A percentile compares a stretch with the other conserved stretches of the same genome.
Evolutionary conservation across 2,329 filamentous ascomycete species (phyloP).

Genomic region (Gnomoniopsis smithogilvyi): DNA sequence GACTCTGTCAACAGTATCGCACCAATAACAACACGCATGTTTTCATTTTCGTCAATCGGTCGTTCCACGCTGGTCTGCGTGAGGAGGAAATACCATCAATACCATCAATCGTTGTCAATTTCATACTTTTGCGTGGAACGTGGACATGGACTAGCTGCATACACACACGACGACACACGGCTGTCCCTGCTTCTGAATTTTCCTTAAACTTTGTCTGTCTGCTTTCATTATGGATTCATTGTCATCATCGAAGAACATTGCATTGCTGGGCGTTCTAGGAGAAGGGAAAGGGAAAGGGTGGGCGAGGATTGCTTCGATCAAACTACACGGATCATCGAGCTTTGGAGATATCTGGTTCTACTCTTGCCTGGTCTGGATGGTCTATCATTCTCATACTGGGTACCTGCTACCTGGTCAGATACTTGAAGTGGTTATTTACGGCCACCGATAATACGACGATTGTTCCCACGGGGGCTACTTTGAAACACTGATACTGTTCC

Average conservation of each 20-base stretch:
- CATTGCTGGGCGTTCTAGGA: constrained; percentile 20
- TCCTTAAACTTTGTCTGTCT: constrained; percentile 1
- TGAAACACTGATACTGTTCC: not conserved
- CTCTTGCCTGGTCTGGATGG: not conserved
- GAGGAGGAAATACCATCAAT: constrained; percentile 8
- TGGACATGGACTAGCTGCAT: constrained; percentile 3
- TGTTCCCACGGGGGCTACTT: not conserved
- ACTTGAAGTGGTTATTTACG: not conserved
- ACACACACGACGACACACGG: constrained; percentile 2
- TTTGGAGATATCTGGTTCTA: not conserved
- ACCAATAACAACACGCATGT: not conserved
- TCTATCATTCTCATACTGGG: not conserved
- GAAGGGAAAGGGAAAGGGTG: not conserved
- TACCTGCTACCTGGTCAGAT: not conserved
- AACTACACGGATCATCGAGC: not conserved
- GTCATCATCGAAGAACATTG: constrained; percentile 10
- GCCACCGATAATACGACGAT: not conserved
- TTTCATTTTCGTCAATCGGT: constrained; percentile 10
- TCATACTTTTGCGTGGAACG: not conserved
- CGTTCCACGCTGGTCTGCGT: not conserved
- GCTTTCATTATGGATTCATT: not conserved
- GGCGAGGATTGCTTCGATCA: not conserved
- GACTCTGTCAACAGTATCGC: not conserved
- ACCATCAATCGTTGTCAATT: constrained; percentile 5
- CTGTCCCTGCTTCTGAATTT: not conserved